Conservation (phyloP, 192 early-diverging fungal species). For the Neocallimastix lanati region DNA sequence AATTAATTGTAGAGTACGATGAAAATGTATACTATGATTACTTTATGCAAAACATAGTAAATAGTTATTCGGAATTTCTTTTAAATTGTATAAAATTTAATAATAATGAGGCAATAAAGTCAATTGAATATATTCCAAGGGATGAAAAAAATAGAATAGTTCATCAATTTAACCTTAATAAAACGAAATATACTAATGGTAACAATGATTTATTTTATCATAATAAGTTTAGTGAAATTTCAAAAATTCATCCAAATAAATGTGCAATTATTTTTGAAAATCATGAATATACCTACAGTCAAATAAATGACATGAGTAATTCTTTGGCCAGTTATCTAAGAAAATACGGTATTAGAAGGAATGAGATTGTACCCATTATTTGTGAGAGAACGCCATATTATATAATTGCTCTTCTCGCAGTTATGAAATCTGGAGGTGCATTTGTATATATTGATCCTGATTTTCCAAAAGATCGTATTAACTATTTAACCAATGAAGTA, state of each 20-base stretch:
- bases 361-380: background rate
- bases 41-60: background rate
- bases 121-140: background rate
- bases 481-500: background rate
- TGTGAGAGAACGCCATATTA: background rate
- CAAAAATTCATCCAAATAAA: background rate
- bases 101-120: background rate
- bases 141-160: background rate
- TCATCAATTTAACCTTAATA: background rate
- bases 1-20: background rate
- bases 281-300: background rate
- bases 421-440: background rate
- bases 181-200: background rate
- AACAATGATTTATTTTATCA: background rate
- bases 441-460: background rate
- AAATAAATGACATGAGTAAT: background rate
- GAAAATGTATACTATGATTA: background rate
- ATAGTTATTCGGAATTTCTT: background rate
- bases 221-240: background rate
- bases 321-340: background rate
- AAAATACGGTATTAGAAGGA: background rate
- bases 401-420: background rate
- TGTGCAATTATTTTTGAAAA: background rate
- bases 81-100: background rate
- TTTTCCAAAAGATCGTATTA: background rate